These are phyloP conservation scores for Leucosporidium creatinivorum DNA, from an alignment of 768 basidiomycete species.

Conservation along the genomic window DNA sequence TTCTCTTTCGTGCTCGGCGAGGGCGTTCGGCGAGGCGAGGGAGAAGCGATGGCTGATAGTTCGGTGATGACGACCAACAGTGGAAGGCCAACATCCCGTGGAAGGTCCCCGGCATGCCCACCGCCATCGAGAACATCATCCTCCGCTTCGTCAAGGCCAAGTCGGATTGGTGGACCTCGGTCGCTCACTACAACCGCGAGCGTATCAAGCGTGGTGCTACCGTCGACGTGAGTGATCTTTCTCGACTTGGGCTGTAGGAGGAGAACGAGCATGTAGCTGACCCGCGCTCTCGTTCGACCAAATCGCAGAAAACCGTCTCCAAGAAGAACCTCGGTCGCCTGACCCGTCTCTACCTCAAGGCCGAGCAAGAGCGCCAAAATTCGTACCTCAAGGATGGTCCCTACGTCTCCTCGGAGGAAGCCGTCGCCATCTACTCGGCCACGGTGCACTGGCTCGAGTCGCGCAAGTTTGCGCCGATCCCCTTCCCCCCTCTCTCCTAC, in stretches of 20 bases:
- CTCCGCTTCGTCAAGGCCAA: slow-evolving; percentile 98
- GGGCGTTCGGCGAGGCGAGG: not conserved
- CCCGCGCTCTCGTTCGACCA: not conserved
- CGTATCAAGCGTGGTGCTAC: slow-evolving; percentile 95
- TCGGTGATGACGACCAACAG: slow-evolving; percentile 7
- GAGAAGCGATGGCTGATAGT: not conserved
- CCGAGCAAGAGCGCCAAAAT: slow-evolving; percentile 97
- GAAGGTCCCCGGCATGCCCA: slow-evolving; percentile 99
- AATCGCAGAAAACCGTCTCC: slow-evolving; percentile 76
- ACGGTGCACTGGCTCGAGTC: slow-evolving; percentile 99
- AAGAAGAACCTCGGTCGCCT: slow-evolving; percentile 98
- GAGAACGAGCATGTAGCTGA: not conserved
- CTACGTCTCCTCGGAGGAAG: slow-evolving; percentile 97
- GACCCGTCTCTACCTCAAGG: slow-evolving; percentile 94
- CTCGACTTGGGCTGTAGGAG: not conserved
- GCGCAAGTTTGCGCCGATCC: slow-evolving; percentile 95
- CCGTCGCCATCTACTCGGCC: slow-evolving; percentile 95
- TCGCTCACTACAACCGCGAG: slow-evolving; percentile 96
- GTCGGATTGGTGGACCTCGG: slow-evolving; percentile 98
- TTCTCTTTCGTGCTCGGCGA: not conserved
- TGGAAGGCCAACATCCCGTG: slow-evolving; percentile 71
- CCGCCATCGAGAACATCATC: slow-evolving; percentile 98
- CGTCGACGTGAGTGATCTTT: slow-evolving; percentile 52
- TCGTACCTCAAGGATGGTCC: slow-evolving; percentile 98
- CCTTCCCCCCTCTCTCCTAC: slow-evolving; percentile 98